Conservation (phyloP, 192 early-diverging fungal genomes). For the Coemansia sp. region DNA sequence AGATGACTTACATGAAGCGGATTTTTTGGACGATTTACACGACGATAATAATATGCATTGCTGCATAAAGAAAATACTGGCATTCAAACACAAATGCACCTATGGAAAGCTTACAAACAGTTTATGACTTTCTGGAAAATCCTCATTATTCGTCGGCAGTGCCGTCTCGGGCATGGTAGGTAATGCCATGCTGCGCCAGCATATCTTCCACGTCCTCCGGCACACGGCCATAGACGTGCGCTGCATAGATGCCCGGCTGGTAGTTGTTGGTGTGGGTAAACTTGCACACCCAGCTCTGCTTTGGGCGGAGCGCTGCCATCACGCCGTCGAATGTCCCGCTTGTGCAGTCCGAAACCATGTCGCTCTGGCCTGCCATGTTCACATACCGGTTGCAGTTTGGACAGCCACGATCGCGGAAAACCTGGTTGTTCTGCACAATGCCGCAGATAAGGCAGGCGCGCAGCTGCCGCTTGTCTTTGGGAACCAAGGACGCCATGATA, state of each 20-base stretch:
- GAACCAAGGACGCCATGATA: constrained; percentile 49
- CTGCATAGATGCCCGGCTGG: constrained; percentile 71
- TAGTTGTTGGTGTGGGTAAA: constrained; percentile 57
- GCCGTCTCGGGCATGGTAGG: constrained; percentile 69
- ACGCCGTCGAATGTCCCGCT: constrained; percentile 72
- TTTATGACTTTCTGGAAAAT: neutral
- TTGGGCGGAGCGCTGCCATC: constrained; percentile 72
- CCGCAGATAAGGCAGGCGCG: constrained; percentile 80
- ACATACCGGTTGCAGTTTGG: constrained; percentile 82
- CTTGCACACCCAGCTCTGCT: constrained; percentile 72
- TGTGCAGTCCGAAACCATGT: constrained; percentile 73
- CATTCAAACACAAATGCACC: too few species aligned
- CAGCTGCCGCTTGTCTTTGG: constrained; percentile 67
- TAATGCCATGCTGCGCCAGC: constrained; percentile 64
- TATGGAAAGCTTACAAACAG: too few species aligned
- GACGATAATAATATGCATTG: too few species aligned
- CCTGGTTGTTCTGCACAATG: constrained; percentile 72
- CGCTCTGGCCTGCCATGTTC: constrained; percentile 61
- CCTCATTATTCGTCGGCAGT: constrained; percentile 42
- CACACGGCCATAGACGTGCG: constrained; percentile 67
- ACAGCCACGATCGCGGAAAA: constrained; percentile 70
- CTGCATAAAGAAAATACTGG: too few species aligned
- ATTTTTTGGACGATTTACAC: neutral
- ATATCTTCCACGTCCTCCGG: constrained; percentile 74
- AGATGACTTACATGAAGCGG: neutral